These are phyloP conservation scores for Glycine tomentella DNA, from an alignment of 306 rosid genomes.

Conservation along the genomic window DNA sequence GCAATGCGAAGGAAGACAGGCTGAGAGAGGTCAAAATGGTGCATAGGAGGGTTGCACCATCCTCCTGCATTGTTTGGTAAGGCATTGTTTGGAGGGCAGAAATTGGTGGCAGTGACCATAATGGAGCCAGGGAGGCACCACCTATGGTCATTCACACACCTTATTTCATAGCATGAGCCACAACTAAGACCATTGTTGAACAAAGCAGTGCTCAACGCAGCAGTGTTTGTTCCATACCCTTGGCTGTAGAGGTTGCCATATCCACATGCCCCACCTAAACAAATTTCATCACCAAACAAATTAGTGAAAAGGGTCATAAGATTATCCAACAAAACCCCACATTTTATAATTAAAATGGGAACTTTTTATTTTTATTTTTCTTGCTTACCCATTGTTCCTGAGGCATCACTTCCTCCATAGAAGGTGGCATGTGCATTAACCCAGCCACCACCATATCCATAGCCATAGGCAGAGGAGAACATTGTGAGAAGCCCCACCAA, in stretches of 20 bases:
- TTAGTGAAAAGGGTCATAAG: not conserved
- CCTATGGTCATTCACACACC: slow-evolving; percentile 67
- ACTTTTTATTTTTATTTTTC: not conserved
- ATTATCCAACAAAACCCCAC: not conserved
- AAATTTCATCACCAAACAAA: not conserved
- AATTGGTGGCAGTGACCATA: slow-evolving; percentile 95
- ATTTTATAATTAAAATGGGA: not conserved
- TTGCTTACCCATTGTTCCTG: slow-evolving; percentile 97
- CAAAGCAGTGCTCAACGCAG: slow-evolving; percentile 93
- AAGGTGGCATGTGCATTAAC: slow-evolving; percentile 88
- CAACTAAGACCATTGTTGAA: slow-evolving; percentile 95
- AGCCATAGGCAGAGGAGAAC: slow-evolving; percentile 63
- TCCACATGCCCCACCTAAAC: slow-evolving; percentile 96
- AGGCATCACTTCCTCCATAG: slow-evolving; percentile 97
- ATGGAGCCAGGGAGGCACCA: slow-evolving; percentile 96
- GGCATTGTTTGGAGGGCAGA: slow-evolving; percentile 97
- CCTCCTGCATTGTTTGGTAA: slow-evolving; percentile 91
- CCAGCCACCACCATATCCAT: slow-evolving; percentile 77
- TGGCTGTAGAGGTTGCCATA: slow-evolving; percentile 97
- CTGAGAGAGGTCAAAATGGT: slow-evolving; percentile 96
- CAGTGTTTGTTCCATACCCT: slow-evolving; percentile 98
- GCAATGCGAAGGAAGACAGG: slow-evolving; percentile 94
- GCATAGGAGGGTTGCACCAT: slow-evolving; percentile 98
- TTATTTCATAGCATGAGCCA: slow-evolving; percentile 90
- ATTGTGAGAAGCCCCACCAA: slow-evolving; percentile 59